A percentile compares a stretch with the other conserved stretches of the same genome.
phyloP scores from a whole-genome alignment of 164 flowering plant genomes.

The Liriodendron chinense region DNA sequence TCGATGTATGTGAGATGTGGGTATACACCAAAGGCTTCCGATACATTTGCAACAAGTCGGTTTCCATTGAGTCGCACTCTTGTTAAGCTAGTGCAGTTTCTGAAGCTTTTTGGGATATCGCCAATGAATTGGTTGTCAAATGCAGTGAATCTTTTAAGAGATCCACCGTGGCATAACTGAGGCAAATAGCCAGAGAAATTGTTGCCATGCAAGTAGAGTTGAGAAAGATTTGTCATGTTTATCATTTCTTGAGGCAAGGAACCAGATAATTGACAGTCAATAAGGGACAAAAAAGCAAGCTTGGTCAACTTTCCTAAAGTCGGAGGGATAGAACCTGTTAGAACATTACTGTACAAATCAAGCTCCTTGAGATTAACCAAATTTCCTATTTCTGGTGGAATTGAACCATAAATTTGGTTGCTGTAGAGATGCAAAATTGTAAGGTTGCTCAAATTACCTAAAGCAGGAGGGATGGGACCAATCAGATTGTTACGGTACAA shows the following conservation, averaged over 20 bases:
- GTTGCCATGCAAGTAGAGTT: slow-evolving; percentile 18
- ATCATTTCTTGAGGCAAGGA: slow-evolving; percentile 20
- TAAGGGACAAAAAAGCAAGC: background rate
- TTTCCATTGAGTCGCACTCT: slow-evolving; percentile 23
- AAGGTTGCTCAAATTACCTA: slow-evolving; percentile 15
- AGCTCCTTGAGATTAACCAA: slow-evolving; percentile 12
- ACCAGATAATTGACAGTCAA: slow-evolving; percentile 21
- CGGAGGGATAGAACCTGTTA: slow-evolving; percentile 28
- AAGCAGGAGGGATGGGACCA: slow-evolving; percentile 19
- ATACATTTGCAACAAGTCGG: slow-evolving; percentile 16
- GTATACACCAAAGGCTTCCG: slow-evolving; percentile 18
- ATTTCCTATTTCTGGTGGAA: slow-evolving; percentile 24
- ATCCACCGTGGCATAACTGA: slow-evolving; percentile 17
- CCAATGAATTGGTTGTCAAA: slow-evolving; percentile 17
- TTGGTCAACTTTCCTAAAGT: slow-evolving; percentile 19
- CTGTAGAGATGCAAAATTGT: slow-evolving; percentile 2
- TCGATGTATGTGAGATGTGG: slow-evolving; percentile 7
- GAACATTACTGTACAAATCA: slow-evolving; percentile 26
- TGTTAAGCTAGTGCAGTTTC: slow-evolving; percentile 18
- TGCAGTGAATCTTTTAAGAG: slow-evolving; percentile 17
- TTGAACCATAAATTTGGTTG: slow-evolving; percentile 18
- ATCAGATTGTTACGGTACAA: slow-evolving; percentile 9
- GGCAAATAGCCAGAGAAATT: slow-evolving; percentile 26
- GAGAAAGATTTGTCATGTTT: slow-evolving; percentile 14
- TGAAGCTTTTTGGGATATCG: slow-evolving; percentile 20